Percentiles rank a stretch among this genome's conserved stretches.
These are phyloP conservation scores for Colletotrichum cereale DNA, from an alignment of 2,329 filamentous ascomycete genomes.

Conservation along the genomic window DNA sequence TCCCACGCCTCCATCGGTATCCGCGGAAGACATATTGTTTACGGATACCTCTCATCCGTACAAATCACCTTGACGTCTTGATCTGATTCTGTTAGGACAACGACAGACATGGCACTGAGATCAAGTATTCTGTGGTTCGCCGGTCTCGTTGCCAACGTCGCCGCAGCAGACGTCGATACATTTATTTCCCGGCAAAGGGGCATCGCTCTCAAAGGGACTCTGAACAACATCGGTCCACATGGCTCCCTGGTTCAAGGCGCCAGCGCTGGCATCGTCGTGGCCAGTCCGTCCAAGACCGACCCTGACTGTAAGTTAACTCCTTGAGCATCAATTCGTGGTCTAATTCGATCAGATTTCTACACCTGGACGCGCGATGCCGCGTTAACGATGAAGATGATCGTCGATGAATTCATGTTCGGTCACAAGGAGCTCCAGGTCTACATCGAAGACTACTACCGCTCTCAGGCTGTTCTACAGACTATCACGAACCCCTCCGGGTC, in stretches of 20 bases:
- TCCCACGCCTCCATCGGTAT: background rate
- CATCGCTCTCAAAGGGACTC: conserved; percentile 62
- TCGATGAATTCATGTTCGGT: conserved; percentile 64
- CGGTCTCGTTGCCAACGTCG: conserved; percentile 19
- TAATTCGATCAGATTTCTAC: conserved; percentile 62
- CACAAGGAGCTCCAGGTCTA: conserved; percentile 57
- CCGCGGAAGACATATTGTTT: too few species aligned
- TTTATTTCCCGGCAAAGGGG: conserved; percentile 60
- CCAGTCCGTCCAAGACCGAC: conserved; percentile 65
- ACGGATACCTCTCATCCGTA: background rate
- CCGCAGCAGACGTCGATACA: conserved; percentile 31
- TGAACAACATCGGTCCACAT: conserved; percentile 67
- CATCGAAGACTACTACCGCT: conserved; percentile 65
- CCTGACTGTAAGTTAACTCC: conserved; percentile 62
- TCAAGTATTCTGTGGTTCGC: conserved; percentile 11
- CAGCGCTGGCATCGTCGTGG: conserved; percentile 63
- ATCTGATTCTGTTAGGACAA: background rate
- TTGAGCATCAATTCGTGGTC: background rate
- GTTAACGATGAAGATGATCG: conserved; percentile 63
- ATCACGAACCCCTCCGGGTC: conserved; percentile 66
- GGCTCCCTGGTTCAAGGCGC: conserved; percentile 62
- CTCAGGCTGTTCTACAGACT: conserved; percentile 64
- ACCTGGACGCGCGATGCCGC: conserved; percentile 70
- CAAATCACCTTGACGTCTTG: background rate
- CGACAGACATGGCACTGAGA: conserved; percentile 9